Conservation (phyloP, 768 basidiomycete species). For the Termitomyces sp. region DNA sequence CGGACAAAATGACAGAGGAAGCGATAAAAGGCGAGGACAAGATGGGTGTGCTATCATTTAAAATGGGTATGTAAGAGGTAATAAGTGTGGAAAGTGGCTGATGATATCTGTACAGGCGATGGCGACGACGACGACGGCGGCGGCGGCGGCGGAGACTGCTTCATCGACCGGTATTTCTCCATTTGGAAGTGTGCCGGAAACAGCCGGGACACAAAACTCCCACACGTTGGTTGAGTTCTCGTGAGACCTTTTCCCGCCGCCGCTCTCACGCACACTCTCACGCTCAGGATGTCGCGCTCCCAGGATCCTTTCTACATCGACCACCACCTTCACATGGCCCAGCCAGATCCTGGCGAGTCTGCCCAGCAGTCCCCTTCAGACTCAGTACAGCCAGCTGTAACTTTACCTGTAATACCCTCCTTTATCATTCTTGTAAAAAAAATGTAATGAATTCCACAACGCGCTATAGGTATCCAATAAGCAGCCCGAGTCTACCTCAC, state of each 20-base stretch:
- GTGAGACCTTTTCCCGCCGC: conserved; percentile 25
- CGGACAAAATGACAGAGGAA: conserved; percentile 23
- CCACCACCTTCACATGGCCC: conserved; percentile 38
- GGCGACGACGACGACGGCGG: conserved; percentile 31
- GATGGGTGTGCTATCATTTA: conserved; percentile 33
- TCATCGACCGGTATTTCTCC: conserved; percentile 10
- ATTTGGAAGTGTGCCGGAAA: conserved; percentile 15
- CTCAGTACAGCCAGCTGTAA: conserved; percentile 13
- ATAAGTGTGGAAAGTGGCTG: conserved; percentile 14
- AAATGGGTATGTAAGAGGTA: conserved; percentile 29
- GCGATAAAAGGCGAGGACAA: conserved; percentile 41
- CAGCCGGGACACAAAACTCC: conserved; percentile 24
- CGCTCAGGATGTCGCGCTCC: conserved; percentile 38
- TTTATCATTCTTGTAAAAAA: conserved; percentile 16
- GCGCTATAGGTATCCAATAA: conserved; percentile 24
- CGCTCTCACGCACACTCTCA: conserved; percentile 45
- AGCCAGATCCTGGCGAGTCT: conserved; percentile 15
- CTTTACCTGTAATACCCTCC: conserved; percentile 27
- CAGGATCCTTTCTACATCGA: conserved; percentile 42
- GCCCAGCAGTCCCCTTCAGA: conserved; percentile 14
- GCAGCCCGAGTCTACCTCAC: conserved; percentile 17
- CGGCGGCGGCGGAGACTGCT: not conserved
- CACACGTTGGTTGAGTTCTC: conserved; percentile 25
- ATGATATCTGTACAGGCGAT: no score
- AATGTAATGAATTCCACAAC: conserved; percentile 21